Conservation (phyloP, 108 stramenopile species). For the Schizochytrium sp. region DNA sequence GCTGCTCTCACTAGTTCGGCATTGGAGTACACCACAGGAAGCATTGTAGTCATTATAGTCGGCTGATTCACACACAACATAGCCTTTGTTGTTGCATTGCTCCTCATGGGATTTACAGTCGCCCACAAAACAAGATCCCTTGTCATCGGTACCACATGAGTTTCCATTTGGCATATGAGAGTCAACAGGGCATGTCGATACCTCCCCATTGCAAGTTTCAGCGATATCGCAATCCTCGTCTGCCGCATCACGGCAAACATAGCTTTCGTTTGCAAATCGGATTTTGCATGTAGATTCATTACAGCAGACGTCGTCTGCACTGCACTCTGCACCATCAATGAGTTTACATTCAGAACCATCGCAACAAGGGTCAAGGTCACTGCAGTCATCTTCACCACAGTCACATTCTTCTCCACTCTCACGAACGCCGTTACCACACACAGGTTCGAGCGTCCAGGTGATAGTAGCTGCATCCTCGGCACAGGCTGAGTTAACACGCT, state of each 20-base stretch:
- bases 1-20: background rate
- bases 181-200: background rate
- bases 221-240: constrained; percentile 16
- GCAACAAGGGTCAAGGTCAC: constrained; percentile 52
- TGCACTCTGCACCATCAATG: background rate
- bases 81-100: background rate
- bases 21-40: background rate
- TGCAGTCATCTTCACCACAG: constrained; percentile 49
- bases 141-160: constrained; percentile 12
- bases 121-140: constrained; percentile 14
- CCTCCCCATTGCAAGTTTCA: background rate
- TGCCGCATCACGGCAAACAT: background rate
- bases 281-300: constrained; percentile 22
- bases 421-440: constrained; percentile 48
- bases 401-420: constrained; percentile 54
- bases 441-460: constrained; percentile 12
- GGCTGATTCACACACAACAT: background rate
- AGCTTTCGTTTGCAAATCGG: background rate
- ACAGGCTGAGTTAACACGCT: background rate
- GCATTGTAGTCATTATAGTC: background rate
- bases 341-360: constrained; percentile 28
- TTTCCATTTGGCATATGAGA: background rate
- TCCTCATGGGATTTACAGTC: background rate
- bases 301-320: constrained; percentile 55
- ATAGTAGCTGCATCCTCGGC: background rate